Base-by-base conservation (phyloP, 2,329 filamentous ascomycete genomes). In the Pleurostoma richardsiae region DNA sequence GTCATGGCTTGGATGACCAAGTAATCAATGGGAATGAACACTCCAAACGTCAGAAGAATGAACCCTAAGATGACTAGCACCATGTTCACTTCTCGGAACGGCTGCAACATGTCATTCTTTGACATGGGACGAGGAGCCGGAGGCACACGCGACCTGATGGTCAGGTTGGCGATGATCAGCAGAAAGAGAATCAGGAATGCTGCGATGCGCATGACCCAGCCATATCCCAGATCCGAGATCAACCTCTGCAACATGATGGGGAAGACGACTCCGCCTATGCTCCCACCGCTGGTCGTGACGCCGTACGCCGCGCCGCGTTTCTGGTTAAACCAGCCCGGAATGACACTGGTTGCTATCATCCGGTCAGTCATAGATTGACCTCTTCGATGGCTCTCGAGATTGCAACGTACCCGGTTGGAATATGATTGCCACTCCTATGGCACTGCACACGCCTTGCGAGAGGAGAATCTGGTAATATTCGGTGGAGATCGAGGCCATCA, bases 401-500 rank as follows among this genome's bases (percentile, higher is more conserved):
- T 76, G 54, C 0, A 65, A 74, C 60, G 71, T 66, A 49, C 60
- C 62, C 27, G 60, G 57, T 51, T 69, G 70, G 57, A 74, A 73
- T 46, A 71, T 63, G 47, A 67, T 68, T 46, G 64, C 63, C 8
- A 68, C 69, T 26, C 71, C 72, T n/a, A 72, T 51, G 6, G 67
- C 55, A 7, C 65, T 59, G 47, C 71, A 65, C 40, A 74, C 55
- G 47, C 63, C 60, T 48, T 73, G 71, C 0, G 70, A 53, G 10
- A 74, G 66, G 49, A 73, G 65, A 56, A 73, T 61, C 40, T 73
- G 69, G 52, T 72, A 73, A 60, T 73, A 73, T 42, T 66, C 42
- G 3, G 53, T 61, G 4, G 66, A 65, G 7, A 86, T 64, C 11
- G 74, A 79, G 0, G 76, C 71, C 80, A 86, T 83, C 79, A 86